Percentiles rank a stretch among this genome's conserved stretches.
phyloP scores from a whole-genome alignment of 1,139 yeast species.

The Tardiomyces blankii region DNA sequence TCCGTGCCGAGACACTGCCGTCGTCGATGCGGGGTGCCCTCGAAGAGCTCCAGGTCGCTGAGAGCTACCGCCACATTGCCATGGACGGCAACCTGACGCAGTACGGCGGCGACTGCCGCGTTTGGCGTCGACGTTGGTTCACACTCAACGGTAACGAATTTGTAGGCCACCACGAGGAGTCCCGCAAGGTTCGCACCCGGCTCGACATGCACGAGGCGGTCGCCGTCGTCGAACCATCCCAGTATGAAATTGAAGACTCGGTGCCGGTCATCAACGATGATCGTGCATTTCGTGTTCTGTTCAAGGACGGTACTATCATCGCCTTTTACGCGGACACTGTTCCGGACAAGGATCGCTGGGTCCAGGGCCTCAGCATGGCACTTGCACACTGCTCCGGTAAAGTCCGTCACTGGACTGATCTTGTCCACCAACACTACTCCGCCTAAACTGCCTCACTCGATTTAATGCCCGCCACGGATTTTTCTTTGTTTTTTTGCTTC shows the following conservation, averaged over 20 bases:
- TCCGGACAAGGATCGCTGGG: slow-evolving; percentile 46
- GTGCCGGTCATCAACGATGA: slow-evolving; percentile 24
- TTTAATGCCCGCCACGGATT: background rate
- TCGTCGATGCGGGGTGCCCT: slow-evolving; percentile 23
- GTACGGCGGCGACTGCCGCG: slow-evolving; percentile 68
- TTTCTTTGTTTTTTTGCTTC: background rate
- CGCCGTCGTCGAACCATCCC: slow-evolving; percentile 36
- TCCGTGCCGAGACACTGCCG: slow-evolving; percentile 42
- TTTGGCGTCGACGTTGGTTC: slow-evolving; percentile 58
- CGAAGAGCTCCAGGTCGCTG: slow-evolving; percentile 16
- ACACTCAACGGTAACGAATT: slow-evolving; percentile 46
- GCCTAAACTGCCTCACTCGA: background rate
- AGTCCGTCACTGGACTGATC: slow-evolving; percentile 22
- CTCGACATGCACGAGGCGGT: slow-evolving; percentile 50
- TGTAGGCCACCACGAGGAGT: slow-evolving; percentile 53
- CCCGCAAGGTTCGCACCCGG: slow-evolving; percentile 52
- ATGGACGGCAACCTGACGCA: slow-evolving; percentile 57
- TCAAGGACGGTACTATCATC: slow-evolving; percentile 54
- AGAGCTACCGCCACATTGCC: slow-evolving; percentile 11
- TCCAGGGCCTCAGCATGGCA: slow-evolving; percentile 22
- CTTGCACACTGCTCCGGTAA: slow-evolving; percentile 19
- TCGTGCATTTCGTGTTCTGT: slow-evolving; percentile 42
- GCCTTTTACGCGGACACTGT: slow-evolving; percentile 58
- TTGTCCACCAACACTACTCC: slow-evolving; percentile 14
- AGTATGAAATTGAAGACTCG: slow-evolving; percentile 20